Evolutionary conservation across 2,329 filamentous ascomycete species (phyloP).

Genomic region (Fusarium staphyleae): DNA sequence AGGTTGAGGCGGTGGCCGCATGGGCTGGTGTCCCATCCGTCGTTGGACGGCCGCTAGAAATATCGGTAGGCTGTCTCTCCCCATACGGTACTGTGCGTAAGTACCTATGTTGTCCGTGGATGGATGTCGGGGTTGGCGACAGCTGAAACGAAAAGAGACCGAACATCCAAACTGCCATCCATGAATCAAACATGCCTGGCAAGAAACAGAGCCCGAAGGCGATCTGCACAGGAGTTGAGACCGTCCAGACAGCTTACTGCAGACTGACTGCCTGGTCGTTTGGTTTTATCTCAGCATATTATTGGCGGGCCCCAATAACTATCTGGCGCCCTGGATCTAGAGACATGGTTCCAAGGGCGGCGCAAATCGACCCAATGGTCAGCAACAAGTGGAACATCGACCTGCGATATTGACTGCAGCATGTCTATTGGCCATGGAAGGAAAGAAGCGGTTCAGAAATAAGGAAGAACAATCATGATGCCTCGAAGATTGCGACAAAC

Average conservation of each 20-base stretch:
- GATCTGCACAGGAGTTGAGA: neutral
- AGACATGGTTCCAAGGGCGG: neutral
- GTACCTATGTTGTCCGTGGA: too few species aligned
- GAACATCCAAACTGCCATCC: slow-evolving; percentile 21
- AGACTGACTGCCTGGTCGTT: too few species aligned
- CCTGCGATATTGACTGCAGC: neutral
- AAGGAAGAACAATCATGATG: too few species aligned
- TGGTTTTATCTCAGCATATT: slow-evolving; percentile 14
- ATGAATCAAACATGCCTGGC: slow-evolving; percentile 11
- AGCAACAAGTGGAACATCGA: neutral
- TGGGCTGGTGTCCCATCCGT: slow-evolving; percentile 28
- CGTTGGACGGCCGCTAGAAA: slow-evolving; percentile 33
- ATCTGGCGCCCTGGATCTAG: neutral
- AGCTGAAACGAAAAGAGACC: slow-evolving; percentile 31
- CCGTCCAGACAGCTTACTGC: neutral
- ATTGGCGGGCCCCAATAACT: slow-evolving; percentile 1
- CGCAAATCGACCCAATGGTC: neutral
- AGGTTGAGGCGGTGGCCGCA: slow-evolving; percentile 32
- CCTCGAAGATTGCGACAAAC: neutral
- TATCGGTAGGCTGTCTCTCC: neutral
- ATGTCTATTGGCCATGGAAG: too few species aligned
- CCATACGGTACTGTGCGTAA: slow-evolving; percentile 9
- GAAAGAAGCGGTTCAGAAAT: too few species aligned
- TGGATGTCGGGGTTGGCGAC: slow-evolving; percentile 26
- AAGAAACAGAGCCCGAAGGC: slow-evolving; percentile 12